Percentiles rank a stretch among this genome's conserved stretches.
phyloP scores from a whole-genome alignment of 345 rosid species.

The Combretum micranthum region DNA sequence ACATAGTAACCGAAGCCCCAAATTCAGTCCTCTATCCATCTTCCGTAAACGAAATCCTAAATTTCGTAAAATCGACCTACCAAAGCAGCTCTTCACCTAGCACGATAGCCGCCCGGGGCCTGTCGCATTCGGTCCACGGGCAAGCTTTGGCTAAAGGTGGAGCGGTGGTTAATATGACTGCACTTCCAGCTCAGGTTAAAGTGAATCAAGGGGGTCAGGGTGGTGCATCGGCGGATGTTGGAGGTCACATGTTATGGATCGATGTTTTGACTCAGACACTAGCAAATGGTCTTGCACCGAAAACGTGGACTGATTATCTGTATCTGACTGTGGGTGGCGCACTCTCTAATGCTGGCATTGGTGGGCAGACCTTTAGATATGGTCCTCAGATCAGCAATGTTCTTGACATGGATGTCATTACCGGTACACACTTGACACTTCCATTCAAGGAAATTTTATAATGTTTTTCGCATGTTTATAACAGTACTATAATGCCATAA shows the following conservation, averaged over 20 bases:
- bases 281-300: constrained; percentile 29
- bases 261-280: constrained; percentile 25
- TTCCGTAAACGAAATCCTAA: constrained; percentile 15
- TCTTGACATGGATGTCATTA: constrained; percentile 36
- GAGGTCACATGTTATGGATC: constrained; percentile 35
- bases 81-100: constrained; percentile 3
- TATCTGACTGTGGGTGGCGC: constrained; percentile 40
- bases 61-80: constrained; percentile 18
- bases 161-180: constrained; percentile 38
- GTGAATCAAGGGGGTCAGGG: neutral
- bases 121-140: constrained; percentile 31
- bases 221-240: constrained; percentile 25
- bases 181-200: neutral
- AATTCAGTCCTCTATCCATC: constrained; percentile 26
- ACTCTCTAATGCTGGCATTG: constrained; percentile 41
- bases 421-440: constrained; percentile 20
- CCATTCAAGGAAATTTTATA: too few relatives aligned
- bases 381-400: constrained; percentile 46
- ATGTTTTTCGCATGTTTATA: too few relatives aligned
- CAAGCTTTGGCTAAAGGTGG: constrained; percentile 40
- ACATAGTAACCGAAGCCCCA: constrained; percentile 20
- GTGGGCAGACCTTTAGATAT: constrained; percentile 31
- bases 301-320: constrained; percentile 40
- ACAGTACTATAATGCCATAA: too few relatives aligned
- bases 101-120: constrained; percentile 34